A percentile compares a stretch with the other conserved stretches of the same genome.
Evolutionary conservation across 495 filamentous ascomycete species (phyloP).

Genomic region (Stereocaulon alpinum): DNA sequence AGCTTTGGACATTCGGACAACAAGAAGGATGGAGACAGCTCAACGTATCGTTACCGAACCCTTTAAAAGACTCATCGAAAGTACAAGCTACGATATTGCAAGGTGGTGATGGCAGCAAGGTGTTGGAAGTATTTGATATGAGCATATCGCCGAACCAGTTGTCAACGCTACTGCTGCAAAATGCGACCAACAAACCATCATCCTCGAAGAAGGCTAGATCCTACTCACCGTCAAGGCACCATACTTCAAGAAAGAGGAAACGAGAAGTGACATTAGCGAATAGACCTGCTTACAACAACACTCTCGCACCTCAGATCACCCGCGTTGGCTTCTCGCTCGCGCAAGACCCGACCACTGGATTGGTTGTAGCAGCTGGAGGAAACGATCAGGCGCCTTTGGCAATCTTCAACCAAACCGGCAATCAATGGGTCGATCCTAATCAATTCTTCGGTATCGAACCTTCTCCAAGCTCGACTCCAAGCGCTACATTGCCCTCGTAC

Average conservation of each 20-base stretch:
- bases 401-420: slow-evolving; percentile 71
- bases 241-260: slow-evolving; percentile 31
- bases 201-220: slow-evolving; percentile 17
- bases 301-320: slow-evolving; percentile 52
- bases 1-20: slow-evolving; percentile 52
- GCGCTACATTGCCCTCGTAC: not conserved
- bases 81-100: slow-evolving; percentile 53
- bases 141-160: slow-evolving; percentile 66
- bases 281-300: slow-evolving; percentile 72
- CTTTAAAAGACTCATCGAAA: slow-evolving; percentile 45
- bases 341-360: slow-evolving; percentile 38
- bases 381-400: slow-evolving; percentile 47
- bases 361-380: slow-evolving; percentile 73
- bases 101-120: slow-evolving; percentile 68
- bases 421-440: slow-evolving; percentile 72
- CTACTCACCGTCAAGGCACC: slow-evolving; percentile 13
- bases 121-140: slow-evolving; percentile 76
- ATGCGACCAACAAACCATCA: slow-evolving; percentile 33
- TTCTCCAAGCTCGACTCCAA: not conserved
- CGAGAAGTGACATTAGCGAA: slow-evolving; percentile 41
- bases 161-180: slow-evolving; percentile 50
- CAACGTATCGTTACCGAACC: slow-evolving; percentile 39
- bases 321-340: slow-evolving; percentile 55
- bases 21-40: slow-evolving; percentile 55
- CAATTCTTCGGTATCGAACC: slow-evolving; percentile 45